Conservation (phyloP, 495 filamentous ascomycete species). For the Hyaloscypha bicolor region DNA sequence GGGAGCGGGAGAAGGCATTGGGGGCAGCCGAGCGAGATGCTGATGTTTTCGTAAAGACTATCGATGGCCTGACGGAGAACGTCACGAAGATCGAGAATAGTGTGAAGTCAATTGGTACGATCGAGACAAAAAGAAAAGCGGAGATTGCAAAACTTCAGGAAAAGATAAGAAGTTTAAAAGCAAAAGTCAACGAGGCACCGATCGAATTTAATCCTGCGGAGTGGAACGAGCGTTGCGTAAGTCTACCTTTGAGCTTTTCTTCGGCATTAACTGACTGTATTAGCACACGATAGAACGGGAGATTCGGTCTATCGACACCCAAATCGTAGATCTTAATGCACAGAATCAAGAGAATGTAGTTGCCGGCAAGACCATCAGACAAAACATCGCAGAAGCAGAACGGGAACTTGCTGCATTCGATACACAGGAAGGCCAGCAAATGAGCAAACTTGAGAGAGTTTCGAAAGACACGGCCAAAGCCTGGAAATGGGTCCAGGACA, state of each 20-base stretch:
- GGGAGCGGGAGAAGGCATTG: conserved; percentile 40
- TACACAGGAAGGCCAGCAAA: conserved; percentile 76
- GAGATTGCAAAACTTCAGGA: conserved; percentile 47
- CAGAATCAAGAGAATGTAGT: conserved; percentile 14
- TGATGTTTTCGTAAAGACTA: conserved; percentile 46
- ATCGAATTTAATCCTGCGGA: conserved; percentile 49
- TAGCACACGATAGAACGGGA: conserved; percentile 53
- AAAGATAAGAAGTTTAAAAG: conserved; percentile 47
- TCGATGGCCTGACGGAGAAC: conserved; percentile 54
- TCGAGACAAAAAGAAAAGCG: conserved; percentile 50
- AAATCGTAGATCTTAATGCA: conserved; percentile 32
- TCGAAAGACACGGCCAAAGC: conserved; percentile 65
- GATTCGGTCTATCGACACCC: conserved; percentile 34
- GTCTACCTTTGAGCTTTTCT: conserved; percentile 23
- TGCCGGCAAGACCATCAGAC: conserved; percentile 9
- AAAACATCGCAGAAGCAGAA: conserved; percentile 41
- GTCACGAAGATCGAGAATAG: conserved; percentile 58
- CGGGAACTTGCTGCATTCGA: conserved; percentile 61
- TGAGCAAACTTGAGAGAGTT: conserved; percentile 56
- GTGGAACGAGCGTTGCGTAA: conserved; percentile 58
- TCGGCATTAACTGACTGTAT: conserved; percentile 20
- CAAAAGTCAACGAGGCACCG: conserved; percentile 46
- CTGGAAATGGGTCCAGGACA: conserved; percentile 79
- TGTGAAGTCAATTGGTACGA: conserved; percentile 59
- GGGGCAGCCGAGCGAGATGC: conserved; percentile 54